A percentile compares a stretch with the other conserved stretches of the same genome.
These are phyloP conservation scores for Amanita pseudoporphyria DNA, from an alignment of 768 basidiomycete species.

Conservation along the genomic window DNA sequence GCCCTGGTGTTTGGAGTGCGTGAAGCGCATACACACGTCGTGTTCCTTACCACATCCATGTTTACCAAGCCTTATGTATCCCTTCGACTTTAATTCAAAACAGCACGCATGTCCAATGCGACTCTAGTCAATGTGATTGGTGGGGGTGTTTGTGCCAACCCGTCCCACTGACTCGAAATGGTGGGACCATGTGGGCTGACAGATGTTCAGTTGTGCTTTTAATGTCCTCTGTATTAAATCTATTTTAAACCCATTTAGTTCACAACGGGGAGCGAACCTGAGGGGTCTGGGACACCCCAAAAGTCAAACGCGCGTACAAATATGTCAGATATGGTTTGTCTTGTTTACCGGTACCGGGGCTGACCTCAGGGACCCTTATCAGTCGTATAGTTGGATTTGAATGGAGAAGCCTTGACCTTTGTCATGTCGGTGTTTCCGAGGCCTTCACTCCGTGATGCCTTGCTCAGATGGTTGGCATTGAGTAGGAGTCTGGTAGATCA, in stretches of 20 bases:
- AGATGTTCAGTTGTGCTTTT: too few relatives aligned
- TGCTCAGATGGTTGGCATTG: not conserved
- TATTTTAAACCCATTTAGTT: not conserved
- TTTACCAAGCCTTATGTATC: too few relatives aligned
- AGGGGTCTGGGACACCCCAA: not conserved
- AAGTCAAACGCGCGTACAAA: not conserved
- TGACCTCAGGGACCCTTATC: not conserved
- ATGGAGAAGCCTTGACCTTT: not conserved
- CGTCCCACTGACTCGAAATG: too few relatives aligned
- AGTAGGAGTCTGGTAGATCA: not conserved
- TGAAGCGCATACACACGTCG: not conserved
- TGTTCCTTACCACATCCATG: too few relatives aligned
- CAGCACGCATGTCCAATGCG: too few relatives aligned
- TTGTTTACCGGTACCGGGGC: slow-evolving; percentile 1
- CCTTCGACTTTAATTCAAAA: too few relatives aligned
- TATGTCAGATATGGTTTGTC: not conserved
- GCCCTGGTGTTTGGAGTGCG: not conserved
- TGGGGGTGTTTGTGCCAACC: too few relatives aligned
- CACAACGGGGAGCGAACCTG: not conserved
- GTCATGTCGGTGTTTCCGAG: not conserved
- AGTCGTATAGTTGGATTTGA: not conserved
- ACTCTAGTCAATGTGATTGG: too few relatives aligned
- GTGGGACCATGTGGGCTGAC: too few relatives aligned
- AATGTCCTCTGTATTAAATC: not conserved
- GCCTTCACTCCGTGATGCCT: not conserved